phyloP scores from a whole-genome alignment of 441 rosid species.

The Mallotus japonicus region DNA sequence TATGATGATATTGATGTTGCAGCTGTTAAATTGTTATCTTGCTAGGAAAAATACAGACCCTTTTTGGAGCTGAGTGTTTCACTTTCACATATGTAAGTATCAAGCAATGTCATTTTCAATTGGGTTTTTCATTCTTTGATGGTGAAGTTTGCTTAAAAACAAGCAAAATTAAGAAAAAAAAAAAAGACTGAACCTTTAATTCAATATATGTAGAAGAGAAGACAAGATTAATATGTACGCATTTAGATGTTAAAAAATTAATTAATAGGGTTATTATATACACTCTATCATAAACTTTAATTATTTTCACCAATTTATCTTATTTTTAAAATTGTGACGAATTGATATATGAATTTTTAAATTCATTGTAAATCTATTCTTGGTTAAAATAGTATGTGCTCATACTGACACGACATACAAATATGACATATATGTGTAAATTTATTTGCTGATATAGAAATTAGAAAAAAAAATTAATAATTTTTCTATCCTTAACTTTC shows the following conservation, averaged over 20 bases:
- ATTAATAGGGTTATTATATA: too few relatives aligned
- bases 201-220: background rate
- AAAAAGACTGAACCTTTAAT: conserved; percentile 1
- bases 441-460: too few relatives aligned
- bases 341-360: too few relatives aligned
- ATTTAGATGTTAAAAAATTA: background rate
- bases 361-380: too few relatives aligned
- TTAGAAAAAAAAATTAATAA: too few relatives aligned
- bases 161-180: background rate
- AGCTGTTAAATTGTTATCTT: conserved; percentile 26
- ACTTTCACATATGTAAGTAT: conserved; percentile 25
- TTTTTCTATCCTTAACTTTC: too few relatives aligned
- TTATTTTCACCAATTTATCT: too few relatives aligned
- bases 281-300: too few relatives aligned
- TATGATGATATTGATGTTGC: conserved; percentile 27
- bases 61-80: conserved; percentile 24
- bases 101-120: conserved; percentile 38
- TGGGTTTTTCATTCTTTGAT: conserved; percentile 24
- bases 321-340: too few relatives aligned
- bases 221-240: background rate
- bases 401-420: too few relatives aligned
- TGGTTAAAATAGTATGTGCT: too few relatives aligned
- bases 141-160: conserved; percentile 16
- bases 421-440: too few relatives aligned
- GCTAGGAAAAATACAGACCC: conserved; percentile 22